Base-by-base conservation (phyloP, 2,329 filamentous ascomycete species). In the Talaromyces verruculosus region DNA sequence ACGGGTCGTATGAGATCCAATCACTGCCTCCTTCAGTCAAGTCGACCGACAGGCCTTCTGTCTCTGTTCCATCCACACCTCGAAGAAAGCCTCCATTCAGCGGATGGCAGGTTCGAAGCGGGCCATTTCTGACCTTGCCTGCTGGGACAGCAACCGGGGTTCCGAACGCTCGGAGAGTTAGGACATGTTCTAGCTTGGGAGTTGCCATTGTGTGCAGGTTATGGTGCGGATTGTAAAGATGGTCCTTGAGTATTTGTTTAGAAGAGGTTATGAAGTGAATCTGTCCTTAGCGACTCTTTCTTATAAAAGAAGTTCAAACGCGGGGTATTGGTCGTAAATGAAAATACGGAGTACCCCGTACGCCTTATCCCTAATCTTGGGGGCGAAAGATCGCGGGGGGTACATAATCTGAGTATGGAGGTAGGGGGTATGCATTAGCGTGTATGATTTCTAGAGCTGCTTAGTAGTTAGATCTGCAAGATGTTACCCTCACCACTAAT, bases 1-100 rank as follows among this genome's bases (percentile, higher is more conserved):
- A 51, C 22, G 47, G 47, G 47, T 51, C 47, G 47, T 51, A 51
- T 28, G 47, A 51, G 5, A 51, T 51, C 47, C 47, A 51, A 13
- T 51, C 47, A 51, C 47, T 51, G 47, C 47, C 47, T 28, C 47
- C 47, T 15, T 17, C 22, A 25, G 47, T 51, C 47, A 51, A 51
- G 13, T 51, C 47, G 13, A 51, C 47, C 25, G 47, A 28, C 13
- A 51, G 25, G 6, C 47, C 47, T 28, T 51, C 47, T 0, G 47
- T 51, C 2, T 51, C 47, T 51, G 47, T 51, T 0, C 47, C 47
- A 8, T 28, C 22, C 11, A 51, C 47, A 28, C 47, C 47, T 17
- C 25, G 13, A 25, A 51, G 47, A 28, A 51, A 51, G 13, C 47
- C 47, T 8, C 47, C 47, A 4, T 51, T 28, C 17, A 51, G 47